Evolutionary conservation across 1,284 basidiomycete genomes (phyloP).

Genomic region (Pterula multifida): DNA sequence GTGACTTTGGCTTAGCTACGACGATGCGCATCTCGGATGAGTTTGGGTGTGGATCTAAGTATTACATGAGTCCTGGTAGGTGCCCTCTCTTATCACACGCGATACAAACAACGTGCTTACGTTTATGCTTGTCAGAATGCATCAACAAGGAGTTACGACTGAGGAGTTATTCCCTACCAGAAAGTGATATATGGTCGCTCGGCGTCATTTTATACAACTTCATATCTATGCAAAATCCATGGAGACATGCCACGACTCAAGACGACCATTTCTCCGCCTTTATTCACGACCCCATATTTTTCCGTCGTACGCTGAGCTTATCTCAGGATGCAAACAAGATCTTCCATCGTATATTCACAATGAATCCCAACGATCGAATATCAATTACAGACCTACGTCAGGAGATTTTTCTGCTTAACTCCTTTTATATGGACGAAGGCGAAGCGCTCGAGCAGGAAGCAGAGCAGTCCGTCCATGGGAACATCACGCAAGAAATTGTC

Average conservation of each 20-base stretch:
- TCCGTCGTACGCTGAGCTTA: background rate
- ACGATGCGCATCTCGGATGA: constrained; percentile 13
- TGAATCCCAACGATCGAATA: background rate
- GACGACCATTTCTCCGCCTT: background rate
- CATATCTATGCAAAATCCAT: background rate
- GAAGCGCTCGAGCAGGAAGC: background rate
- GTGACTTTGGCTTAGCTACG: constrained; percentile 65
- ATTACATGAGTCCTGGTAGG: constrained; percentile 1
- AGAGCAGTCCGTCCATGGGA: background rate
- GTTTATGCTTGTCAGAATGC: background rate
- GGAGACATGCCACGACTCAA: background rate
- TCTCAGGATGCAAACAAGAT: background rate
- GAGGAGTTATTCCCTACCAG: background rate
- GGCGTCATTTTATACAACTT: background rate
- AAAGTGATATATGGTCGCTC: background rate
- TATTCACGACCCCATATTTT: background rate
- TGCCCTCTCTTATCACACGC: background rate
- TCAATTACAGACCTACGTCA: background rate
- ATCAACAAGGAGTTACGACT: background rate
- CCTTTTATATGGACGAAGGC: background rate
- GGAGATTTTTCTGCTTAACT: background rate
- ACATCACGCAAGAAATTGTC: background rate
- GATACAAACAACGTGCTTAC: too few relatives aligned
- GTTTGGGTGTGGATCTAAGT: background rate
- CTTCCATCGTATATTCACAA: background rate